These are phyloP conservation scores for Bipolaris gigantea DNA, from an alignment of 2,329 filamentous ascomycete species.

Conservation along the genomic window DNA sequence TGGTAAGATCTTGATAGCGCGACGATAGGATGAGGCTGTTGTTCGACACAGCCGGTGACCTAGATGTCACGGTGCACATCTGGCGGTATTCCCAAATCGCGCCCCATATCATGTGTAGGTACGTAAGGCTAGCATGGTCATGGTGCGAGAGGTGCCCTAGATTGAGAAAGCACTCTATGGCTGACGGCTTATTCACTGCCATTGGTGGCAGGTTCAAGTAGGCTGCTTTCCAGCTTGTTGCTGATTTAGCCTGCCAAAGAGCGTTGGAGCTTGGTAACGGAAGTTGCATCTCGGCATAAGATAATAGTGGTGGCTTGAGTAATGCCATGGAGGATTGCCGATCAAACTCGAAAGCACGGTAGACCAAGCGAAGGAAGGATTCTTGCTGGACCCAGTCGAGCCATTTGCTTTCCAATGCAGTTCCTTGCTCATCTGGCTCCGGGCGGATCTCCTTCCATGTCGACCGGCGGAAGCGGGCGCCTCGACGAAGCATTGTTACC, in stretches of 20 bases:
- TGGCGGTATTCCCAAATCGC: slow-evolving; percentile 68
- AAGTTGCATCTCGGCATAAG: slow-evolving; percentile 68
- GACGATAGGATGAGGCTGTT: slow-evolving; percentile 45
- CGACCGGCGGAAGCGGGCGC: slow-evolving; percentile 61
- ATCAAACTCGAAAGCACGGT: slow-evolving; percentile 67
- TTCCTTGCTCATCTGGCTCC: slow-evolving; percentile 57
- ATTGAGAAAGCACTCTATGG: slow-evolving; percentile 35
- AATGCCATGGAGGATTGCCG: slow-evolving; percentile 69
- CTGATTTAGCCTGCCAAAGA: slow-evolving; percentile 67
- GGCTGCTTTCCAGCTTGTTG: slow-evolving; percentile 65
- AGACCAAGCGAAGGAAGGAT: slow-evolving; percentile 68
- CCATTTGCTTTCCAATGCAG: slow-evolving; percentile 66
- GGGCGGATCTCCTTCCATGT: slow-evolving; percentile 58
- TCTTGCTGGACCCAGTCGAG: slow-evolving; percentile 64
- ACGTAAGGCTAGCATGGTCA: slow-evolving; percentile 55
- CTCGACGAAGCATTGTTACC: slow-evolving; percentile 59
- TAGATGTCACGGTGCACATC: slow-evolving; percentile 56
- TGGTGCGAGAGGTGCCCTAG: slow-evolving; percentile 26
- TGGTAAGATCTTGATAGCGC: slow-evolving; percentile 60
- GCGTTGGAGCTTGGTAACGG: slow-evolving; percentile 64
- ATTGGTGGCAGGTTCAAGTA: slow-evolving; percentile 51
- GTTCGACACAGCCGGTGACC: slow-evolving; percentile 39
- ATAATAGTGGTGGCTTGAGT: slow-evolving; percentile 65
- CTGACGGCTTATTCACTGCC: slow-evolving; percentile 27
- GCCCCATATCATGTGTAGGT: slow-evolving; percentile 67